These are phyloP conservation scores for Oryza coarctata DNA, from an alignment of 176 grass and related monocot species.

Conservation along the genomic window DNA sequence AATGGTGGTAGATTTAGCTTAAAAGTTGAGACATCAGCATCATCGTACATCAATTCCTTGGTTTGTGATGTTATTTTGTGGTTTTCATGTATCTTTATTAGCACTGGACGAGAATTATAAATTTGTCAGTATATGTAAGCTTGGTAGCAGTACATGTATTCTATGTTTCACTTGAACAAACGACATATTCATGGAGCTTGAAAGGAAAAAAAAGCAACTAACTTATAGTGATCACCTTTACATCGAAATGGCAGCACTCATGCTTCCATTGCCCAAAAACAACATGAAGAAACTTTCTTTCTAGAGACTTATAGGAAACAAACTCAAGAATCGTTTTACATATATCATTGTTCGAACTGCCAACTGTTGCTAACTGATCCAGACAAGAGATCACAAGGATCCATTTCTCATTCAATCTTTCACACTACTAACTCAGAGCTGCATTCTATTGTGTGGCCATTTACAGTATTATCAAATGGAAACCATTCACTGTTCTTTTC, in stretches of 20 bases:
- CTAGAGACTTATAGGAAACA: background rate
- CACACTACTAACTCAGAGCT: constrained; percentile 13
- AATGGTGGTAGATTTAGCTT: background rate
- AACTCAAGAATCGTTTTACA: background rate
- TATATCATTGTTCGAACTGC: constrained; percentile 12
- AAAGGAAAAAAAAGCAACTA: background rate
- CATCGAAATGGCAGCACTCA: constrained; percentile 4
- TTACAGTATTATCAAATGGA: constrained; percentile 18
- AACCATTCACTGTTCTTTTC: constrained; percentile 23
- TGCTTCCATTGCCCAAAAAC: background rate
- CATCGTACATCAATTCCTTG: background rate
- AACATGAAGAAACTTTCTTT: background rate
- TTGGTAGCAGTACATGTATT: background rate
- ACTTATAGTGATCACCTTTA: background rate
- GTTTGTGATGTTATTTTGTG: too few species aligned
- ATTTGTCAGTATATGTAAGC: background rate
- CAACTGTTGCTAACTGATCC: background rate
- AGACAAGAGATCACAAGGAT: constrained; percentile 8
- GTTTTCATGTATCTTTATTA: too few species aligned
- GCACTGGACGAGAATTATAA: background rate
- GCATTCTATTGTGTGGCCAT: background rate
- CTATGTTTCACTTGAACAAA: background rate
- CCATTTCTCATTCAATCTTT: background rate
- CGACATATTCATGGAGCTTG: background rate
- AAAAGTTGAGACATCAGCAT: background rate